Base-by-base conservation (phyloP, 2,329 filamentous ascomycete species). In the Paecilomyces niveus region DNA sequence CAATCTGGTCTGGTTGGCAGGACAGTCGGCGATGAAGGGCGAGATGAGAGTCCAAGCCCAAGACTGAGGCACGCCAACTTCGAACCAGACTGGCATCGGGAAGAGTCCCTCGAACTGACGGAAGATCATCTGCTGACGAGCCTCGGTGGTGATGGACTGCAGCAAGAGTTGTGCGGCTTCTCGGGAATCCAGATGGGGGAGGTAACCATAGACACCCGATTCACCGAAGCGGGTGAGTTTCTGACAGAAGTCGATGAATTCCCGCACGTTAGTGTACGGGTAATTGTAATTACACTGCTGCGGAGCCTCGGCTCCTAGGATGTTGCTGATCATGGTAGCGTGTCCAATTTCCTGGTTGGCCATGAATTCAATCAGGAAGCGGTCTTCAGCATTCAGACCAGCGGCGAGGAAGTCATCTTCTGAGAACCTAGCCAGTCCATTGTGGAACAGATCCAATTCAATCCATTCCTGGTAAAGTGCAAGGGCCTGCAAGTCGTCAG, bases 11-110 rank as follows among this genome's bases (percentile, higher is more conserved):
- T 87, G 85, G 70, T 88, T 85, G 51, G 75, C 76, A 0, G 90
- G 90, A 72, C 90, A 95, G 4, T 81, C 87, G 35, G 84, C 86
- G 72, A 95, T 92, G 73, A 92, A 92, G 0, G 89, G 90, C 0
- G 90, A 89, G 3, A 94, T 79, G 22, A 90, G 80, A 0, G 89
- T 89, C 90, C 90, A 95, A 0, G 86, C 84, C 89, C 90, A 95
- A 0, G 87, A 90, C 72, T 95, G 90, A 0, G 89, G 90, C 24
- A 93, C 86, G 45, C 89, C 89, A 5, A 85, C 80, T 67, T 90
- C 85, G 69, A 93, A 92, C 89, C 89, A 94, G 9, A 89, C 87
- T 0, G 89, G 88, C 87, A 90, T 90, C 22, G 90, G 88, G 74
- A 89, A 89, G 6, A 90, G 81, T 15, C 90, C 90, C 33, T 85